Conservation (phyloP, 2,329 filamentous ascomycete species). For the Pseudogymnoascus verrucosus region DNA sequence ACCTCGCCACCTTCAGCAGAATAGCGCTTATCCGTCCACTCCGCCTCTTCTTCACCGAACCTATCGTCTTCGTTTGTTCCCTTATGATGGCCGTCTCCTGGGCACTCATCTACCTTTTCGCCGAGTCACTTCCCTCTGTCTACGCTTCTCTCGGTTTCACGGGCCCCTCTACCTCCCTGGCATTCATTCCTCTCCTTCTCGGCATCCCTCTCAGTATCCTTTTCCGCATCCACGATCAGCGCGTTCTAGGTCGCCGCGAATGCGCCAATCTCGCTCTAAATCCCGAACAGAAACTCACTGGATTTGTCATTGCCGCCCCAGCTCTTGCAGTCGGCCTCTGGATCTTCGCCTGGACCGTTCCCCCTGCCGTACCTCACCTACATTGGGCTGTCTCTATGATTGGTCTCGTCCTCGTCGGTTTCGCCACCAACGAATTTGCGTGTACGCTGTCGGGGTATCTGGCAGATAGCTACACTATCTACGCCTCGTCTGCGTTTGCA, state of each 20-base stretch:
- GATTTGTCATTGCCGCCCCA: conserved; percentile 38
- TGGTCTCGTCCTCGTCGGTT: conserved; percentile 37
- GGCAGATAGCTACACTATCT: conserved; percentile 36
- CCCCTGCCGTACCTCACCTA: conserved; percentile 28
- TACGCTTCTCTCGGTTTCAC: conserved; percentile 32
- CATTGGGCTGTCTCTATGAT: conserved; percentile 35
- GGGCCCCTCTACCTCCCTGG: conserved; percentile 29
- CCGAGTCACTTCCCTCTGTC: conserved; percentile 34
- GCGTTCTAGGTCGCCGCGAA: conserved; percentile 24
- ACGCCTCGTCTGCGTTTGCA: conserved; percentile 37
- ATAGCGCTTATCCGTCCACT: conserved; percentile 35
- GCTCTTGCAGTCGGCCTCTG: conserved; percentile 36
- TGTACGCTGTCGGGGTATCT: conserved; percentile 34
- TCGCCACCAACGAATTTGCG: conserved; percentile 39
- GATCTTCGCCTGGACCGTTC: conserved; percentile 40
- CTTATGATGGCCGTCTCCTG: conserved; percentile 36
- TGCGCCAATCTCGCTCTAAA: conserved; percentile 20
- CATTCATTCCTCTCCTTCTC: conserved; percentile 33
- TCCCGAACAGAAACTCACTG: conserved; percentile 41
- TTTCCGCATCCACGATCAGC: conserved; percentile 35
- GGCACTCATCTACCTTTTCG: conserved; percentile 41
- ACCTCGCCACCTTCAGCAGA: conserved; percentile 30
- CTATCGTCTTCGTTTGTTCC: conserved; percentile 36
- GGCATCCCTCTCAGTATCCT: conserved; percentile 36
- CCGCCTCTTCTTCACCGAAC: conserved; percentile 37